Base-by-base conservation (phyloP, 257 asterid species). In the Apocynum venetum region DNA sequence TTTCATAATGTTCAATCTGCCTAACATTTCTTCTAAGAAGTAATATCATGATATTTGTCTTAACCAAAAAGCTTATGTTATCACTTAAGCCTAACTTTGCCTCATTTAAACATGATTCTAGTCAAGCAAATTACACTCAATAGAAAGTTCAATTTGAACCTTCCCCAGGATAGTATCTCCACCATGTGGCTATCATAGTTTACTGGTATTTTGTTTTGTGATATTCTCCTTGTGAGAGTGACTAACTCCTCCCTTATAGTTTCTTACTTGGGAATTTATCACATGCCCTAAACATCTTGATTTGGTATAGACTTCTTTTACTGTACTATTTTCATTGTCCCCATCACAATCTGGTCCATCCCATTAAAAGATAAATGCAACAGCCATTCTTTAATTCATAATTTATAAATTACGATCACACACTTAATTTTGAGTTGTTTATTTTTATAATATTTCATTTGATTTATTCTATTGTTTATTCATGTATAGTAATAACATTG, bases 71-170 rank as follows among this genome's bases (percentile, higher is more conserved):
- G 67, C 55, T 35, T 57, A n/a, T 76, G 70, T 55, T 75, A 73
- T 57, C 78, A 76, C 75, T 69, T 20, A 7, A 81, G 87, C 90
- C 94, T 74, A 88, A 86, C 87, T 77, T 85, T 84, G 83, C 90
- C 74, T 82, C 31, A 80, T 60, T 60, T 36, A 65, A 61, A 55
- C 84, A 84, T 80, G 83, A 70, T 85, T 87, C 25, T 73, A 83
- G 82, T 84, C 80, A 77, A 87, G 83, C 93, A 87, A 53, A 80
- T 78, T 61, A 35, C 63, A 84, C 78, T 41, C 82, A 77, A 81
- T 74, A 56, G 71, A 90, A 90, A 90, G 91, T 79, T 48, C 19
- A 76, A 60, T 59, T 81, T 72, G 74, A 82, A 68, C 74, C 73
- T 59, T 86, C 15, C 89, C 84, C 12, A 74, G 75, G 10, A 47